Percentiles rank a stretch among this genome's conserved stretches.
Conservation (phyloP, 805 yeast species). For the Kregervanrija fluxuum region DNA sequence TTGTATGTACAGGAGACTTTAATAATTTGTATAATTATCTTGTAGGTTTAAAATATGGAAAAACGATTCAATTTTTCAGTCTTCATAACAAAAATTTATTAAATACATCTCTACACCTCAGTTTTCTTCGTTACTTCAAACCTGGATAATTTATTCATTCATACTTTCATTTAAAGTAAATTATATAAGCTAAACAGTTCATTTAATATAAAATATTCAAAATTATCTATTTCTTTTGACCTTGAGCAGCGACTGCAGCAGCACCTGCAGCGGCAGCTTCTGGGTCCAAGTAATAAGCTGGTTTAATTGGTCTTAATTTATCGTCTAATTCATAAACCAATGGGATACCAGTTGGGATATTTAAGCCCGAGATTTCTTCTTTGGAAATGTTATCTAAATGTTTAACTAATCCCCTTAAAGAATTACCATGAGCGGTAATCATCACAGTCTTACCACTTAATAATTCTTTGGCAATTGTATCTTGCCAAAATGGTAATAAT, state of each 20-base stretch:
- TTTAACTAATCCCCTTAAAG: slow-evolving; percentile 93
- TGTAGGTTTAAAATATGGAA: too few species aligned
- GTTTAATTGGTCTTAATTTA: slow-evolving; percentile 80
- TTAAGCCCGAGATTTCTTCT: slow-evolving; percentile 85
- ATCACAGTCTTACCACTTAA: slow-evolving; percentile 83
- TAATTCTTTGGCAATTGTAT: slow-evolving; percentile 78
- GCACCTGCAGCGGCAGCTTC: slow-evolving; percentile 99
- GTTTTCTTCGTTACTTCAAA: too few species aligned
- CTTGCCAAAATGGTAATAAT: slow-evolving; percentile 95
- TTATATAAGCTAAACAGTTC: too few species aligned
- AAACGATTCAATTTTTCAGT: too few species aligned
- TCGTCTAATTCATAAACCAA: slow-evolving; percentile 92
- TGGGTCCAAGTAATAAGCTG: slow-evolving; percentile 95
- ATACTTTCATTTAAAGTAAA: too few species aligned
- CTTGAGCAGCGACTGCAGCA: slow-evolving; percentile 98
- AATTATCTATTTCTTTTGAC: slow-evolving; percentile 48
- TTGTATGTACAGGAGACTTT: too few species aligned
- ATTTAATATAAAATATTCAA: too few species aligned
- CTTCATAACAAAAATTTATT: too few species aligned
- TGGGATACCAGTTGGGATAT: slow-evolving; percentile 98
- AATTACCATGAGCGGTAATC: slow-evolving; percentile 97
- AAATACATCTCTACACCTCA: too few species aligned
- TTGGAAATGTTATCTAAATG: slow-evolving; percentile 91
- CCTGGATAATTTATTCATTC: too few species aligned
- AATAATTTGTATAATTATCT: too few species aligned